A percentile compares a stretch with the other conserved stretches of the same genome.
These are phyloP conservation scores for Acarospora socialis DNA, from an alignment of 2,329 filamentous ascomycete genomes.

Conservation along the genomic window DNA sequence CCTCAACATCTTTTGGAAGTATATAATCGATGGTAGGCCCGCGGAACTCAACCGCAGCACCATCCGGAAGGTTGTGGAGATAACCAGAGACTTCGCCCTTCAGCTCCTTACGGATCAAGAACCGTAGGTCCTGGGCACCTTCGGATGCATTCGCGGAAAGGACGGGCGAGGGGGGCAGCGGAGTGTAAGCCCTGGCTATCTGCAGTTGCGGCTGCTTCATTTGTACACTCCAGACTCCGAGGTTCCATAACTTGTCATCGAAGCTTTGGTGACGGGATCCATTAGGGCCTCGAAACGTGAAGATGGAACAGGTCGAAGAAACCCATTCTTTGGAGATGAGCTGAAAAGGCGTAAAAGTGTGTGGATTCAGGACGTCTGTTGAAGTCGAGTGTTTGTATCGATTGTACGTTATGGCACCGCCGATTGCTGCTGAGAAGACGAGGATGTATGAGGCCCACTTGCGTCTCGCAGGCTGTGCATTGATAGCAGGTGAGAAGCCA, in stretches of 20 bases:
- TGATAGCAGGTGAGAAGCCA: no score
- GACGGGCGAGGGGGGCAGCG: conserved; percentile 46
- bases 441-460: not conserved
- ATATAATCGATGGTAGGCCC: conserved; percentile 68
- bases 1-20: conserved; percentile 40
- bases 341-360: conserved; percentile 27
- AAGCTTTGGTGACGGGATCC: no score
- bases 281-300: no score
- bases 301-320: conserved; percentile 33
- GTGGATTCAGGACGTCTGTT: conserved; percentile 20
- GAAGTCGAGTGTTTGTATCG: no score
- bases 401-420: not conserved
- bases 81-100: conserved; percentile 76
- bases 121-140: conserved; percentile 63
- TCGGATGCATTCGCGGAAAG: conserved; percentile 50
- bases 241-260: no score
- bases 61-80: conserved; percentile 51
- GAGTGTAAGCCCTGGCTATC: conserved; percentile 84
- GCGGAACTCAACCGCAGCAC: conserved; percentile 68
- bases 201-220: conserved; percentile 90
- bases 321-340: conserved; percentile 29
- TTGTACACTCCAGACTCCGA: conserved; percentile 74
- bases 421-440: not conserved
- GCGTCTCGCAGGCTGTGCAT: no score
- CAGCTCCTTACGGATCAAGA: no score